A percentile compares a stretch with the other conserved stretches of the same genome.
Evolutionary conservation across 345 rosid species (phyloP).

Genomic region (Camelina sativa): DNA sequence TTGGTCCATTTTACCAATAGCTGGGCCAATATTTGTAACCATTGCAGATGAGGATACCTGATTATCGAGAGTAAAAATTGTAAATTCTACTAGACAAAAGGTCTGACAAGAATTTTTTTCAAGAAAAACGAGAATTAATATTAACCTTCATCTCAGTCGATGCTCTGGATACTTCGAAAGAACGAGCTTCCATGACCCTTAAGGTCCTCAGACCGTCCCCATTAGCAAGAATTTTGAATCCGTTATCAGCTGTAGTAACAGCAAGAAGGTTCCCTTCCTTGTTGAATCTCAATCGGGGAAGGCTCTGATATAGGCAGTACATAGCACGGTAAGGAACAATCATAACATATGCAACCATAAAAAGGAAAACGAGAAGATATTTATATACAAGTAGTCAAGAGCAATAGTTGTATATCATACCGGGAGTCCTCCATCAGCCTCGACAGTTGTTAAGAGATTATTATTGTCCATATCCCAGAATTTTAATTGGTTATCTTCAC

Average conservation of each 20-base stretch:
- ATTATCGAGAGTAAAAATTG: slow-evolving; percentile 13
- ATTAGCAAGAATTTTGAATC: slow-evolving; percentile 67
- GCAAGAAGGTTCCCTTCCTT: slow-evolving; percentile 72
- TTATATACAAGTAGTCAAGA: slow-evolving; percentile 5
- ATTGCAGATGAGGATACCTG: slow-evolving; percentile 52
- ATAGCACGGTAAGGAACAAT: slow-evolving; percentile 23
- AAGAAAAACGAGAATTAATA: slow-evolving; percentile 1
- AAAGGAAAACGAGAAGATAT: neutral
- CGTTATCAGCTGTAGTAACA: slow-evolving; percentile 65
- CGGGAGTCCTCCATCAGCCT: slow-evolving; percentile 75
- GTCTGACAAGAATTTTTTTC: neutral
- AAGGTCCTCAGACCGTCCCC: slow-evolving; percentile 58
- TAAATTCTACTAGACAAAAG: slow-evolving; percentile 5
- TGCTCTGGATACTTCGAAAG: slow-evolving; percentile 54
- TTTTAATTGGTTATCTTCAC: slow-evolving; percentile 66
- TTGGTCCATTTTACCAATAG: slow-evolving; percentile 54
- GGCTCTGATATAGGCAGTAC: slow-evolving; percentile 44
- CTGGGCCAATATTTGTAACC: slow-evolving; percentile 47
- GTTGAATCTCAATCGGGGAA: slow-evolving; percentile 73
- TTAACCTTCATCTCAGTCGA: slow-evolving; percentile 40
- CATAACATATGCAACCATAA: slow-evolving; percentile 18
- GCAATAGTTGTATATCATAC: slow-evolving; percentile 43
- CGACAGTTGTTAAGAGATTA: slow-evolving; percentile 53
- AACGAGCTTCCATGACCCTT: slow-evolving; percentile 53
- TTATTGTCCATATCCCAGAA: slow-evolving; percentile 81